Base-by-base conservation (phyloP, 176 grass and related monocot genomes). In the Juncus inflexus region DNA sequence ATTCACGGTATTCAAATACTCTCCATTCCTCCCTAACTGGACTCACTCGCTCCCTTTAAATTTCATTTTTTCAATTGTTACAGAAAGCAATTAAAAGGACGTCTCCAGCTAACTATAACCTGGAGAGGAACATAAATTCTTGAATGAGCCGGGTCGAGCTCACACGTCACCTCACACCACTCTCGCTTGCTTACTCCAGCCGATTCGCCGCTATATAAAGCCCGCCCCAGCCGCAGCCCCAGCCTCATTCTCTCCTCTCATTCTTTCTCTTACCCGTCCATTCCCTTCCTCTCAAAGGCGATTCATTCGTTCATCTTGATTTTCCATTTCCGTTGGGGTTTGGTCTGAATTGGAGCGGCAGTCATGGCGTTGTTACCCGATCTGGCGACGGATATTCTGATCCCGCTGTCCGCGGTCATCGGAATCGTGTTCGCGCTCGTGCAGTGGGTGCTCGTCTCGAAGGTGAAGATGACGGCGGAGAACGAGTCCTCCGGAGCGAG, bases 381-480 rank as follows among this genome's bases (percentile, higher is more conserved):
- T 57, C 70, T 95, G 65, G 75, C 64, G 6, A 84, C 83, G 35
- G 80, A 95, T 82, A 70, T 95, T 49, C 0, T 95, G 51, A 86
- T 95, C 56, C 90, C 90, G 15, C 53, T 84, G 35, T 77, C 83
- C 56, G 73, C 77, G 36, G 38, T 63, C 42, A 43, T 95, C 39
- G 90, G 90, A 64, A 90, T 95, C 77, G 65, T 16, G 68, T 95
- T 90, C 70, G 79, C 90, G 50, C 0, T 95, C 52, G 70, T 83
- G 61, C 90, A 95, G 83, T 95, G 90, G 90, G 12, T 83, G 3
- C 3, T 95, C 42, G 90, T 95, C 11, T 85, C 90, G 51, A 14
- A 3, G 63, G 90, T 95, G 7, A 90, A 90, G 80, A 52, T 90
- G 72, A 76, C 83, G 53, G 86, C 90, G 6, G 83, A 78, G 56